Evolutionary conservation across 2,329 filamentous ascomycete genomes (phyloP).

Genomic region (Gliomastix tumulicola): DNA sequence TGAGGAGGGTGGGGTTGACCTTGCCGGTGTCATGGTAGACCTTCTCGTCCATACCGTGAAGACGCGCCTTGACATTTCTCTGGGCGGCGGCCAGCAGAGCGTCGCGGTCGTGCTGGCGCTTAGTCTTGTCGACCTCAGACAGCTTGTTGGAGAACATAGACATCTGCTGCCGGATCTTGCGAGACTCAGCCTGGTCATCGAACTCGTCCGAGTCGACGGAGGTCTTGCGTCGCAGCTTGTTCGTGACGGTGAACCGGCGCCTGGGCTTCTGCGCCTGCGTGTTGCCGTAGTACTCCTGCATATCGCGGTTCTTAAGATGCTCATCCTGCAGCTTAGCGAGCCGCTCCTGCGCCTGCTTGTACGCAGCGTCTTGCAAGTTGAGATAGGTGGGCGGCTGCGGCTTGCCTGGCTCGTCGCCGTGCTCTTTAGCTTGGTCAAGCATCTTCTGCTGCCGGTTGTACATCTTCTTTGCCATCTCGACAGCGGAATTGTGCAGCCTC

Average conservation of each 20-base stretch:
- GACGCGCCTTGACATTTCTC: conserved; percentile 72
- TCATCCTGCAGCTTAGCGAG: conserved; percentile 74
- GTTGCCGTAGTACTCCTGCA: conserved; percentile 70
- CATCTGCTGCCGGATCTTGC: conserved; percentile 73
- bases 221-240: conserved; percentile 54
- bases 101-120: conserved; percentile 68
- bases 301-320: conserved; percentile 52
- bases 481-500: conserved; percentile 70
- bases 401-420: conserved; percentile 21
- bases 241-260: conserved; percentile 41
- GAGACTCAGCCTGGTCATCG: conserved; percentile 61
- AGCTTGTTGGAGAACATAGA: conserved; percentile 64
- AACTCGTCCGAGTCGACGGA: conserved; percentile 57
- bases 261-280: conserved; percentile 25
- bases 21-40: conserved; percentile 72
- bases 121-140: conserved; percentile 63
- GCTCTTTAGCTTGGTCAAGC: conserved; percentile 41
- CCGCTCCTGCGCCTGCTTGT: conserved; percentile 77
- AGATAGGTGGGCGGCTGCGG: conserved; percentile 42
- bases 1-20: conserved; percentile 59
- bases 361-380: conserved; percentile 78
- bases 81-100: conserved; percentile 71
- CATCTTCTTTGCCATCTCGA: conserved; percentile 87
- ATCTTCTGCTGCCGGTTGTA: conserved; percentile 63
- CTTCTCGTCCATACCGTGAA: conserved; percentile 76